A percentile compares a stretch with the other conserved stretches of the same genome.
phyloP scores from a whole-genome alignment of 2,329 filamentous ascomycete genomes.

The Alternaria postmessia region DNA sequence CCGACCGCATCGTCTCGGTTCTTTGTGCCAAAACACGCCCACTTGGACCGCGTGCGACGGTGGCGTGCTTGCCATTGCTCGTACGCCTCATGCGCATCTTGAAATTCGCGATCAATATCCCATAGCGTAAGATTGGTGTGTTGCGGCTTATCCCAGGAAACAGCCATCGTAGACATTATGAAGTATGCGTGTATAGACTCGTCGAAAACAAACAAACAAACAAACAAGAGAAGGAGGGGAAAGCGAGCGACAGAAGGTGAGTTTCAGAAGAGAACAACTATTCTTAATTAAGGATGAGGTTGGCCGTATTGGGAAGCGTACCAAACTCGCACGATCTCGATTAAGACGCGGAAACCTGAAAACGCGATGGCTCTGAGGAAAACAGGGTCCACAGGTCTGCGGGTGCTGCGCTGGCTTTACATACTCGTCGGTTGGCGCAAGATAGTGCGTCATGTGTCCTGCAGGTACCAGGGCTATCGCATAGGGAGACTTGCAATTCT shows the following conservation, averaged over 20 bases:
- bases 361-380: constrained; percentile 5
- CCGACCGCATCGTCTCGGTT: constrained; percentile 38
- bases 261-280: constrained; percentile 14
- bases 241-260: constrained; percentile 3
- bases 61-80: constrained; percentile 39
- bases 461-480: constrained; percentile 23
- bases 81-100: constrained; percentile 44
- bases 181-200: constrained; percentile 5
- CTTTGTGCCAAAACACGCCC: constrained; percentile 36
- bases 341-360: constrained; percentile 20
- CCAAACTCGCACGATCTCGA: constrained; percentile 15
- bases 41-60: constrained; percentile 31
- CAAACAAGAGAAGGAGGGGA: constrained; percentile 7
- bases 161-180: constrained; percentile 23
- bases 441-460: constrained; percentile 22
- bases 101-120: constrained; percentile 49
- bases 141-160: constrained; percentile 39
- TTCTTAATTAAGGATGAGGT: constrained; percentile 14
- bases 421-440: constrained; percentile 5
- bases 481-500: constrained; percentile 17
- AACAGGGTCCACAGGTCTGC: constrained; percentile 15
- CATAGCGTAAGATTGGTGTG: constrained; percentile 44
- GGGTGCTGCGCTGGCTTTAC: constrained; percentile 29
- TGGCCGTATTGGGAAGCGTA: constrained; percentile 11
- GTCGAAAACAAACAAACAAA: constrained; percentile 11